Evolutionary conservation across 2,329 filamentous ascomycete species (phyloP).

Genomic region (Leptographium radiaticola): DNA sequence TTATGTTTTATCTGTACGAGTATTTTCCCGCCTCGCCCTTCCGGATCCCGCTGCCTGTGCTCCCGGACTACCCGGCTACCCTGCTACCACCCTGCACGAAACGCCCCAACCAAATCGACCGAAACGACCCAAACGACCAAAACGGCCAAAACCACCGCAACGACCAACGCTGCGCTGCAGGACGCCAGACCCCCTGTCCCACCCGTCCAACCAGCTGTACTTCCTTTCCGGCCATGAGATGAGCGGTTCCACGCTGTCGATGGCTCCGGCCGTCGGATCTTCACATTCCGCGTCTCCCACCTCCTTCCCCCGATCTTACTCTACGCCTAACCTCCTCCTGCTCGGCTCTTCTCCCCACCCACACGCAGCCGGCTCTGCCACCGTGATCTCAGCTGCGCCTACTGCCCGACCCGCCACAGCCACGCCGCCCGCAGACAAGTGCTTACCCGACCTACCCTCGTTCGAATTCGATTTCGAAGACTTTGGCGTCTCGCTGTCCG

Average conservation of each 20-base stretch:
- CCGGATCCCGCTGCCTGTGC: neutral
- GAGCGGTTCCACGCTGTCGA: conserved; percentile 26
- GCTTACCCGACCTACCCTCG: conserved; percentile 32
- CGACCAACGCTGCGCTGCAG: neutral
- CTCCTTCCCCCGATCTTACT: conserved; percentile 19
- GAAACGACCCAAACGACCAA: neutral
- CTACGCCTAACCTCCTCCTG: conserved; percentile 18
- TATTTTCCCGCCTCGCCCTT: neutral
- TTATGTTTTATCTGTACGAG: neutral
- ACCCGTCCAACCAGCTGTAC: conserved; percentile 2
- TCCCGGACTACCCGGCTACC: neutral
- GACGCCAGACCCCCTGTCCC: conserved; percentile 1
- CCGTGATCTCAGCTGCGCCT: conserved; percentile 5
- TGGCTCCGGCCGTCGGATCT: conserved; percentile 27
- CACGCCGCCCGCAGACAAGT: conserved; percentile 7
- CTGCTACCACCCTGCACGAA: neutral
- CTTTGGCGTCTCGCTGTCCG: conserved; percentile 19
- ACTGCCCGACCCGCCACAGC: conserved; percentile 1
- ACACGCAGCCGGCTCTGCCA: conserved; percentile 2
- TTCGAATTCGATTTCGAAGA: conserved; percentile 34
- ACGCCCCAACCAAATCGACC: neutral
- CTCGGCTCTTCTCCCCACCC: conserved; percentile 10
- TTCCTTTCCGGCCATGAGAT: conserved; percentile 24
- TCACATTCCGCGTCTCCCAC: conserved; percentile 14
- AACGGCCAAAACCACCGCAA: neutral